Base-by-base conservation (phyloP, 306 rosid genomes). In the Cicer bijugum region DNA sequence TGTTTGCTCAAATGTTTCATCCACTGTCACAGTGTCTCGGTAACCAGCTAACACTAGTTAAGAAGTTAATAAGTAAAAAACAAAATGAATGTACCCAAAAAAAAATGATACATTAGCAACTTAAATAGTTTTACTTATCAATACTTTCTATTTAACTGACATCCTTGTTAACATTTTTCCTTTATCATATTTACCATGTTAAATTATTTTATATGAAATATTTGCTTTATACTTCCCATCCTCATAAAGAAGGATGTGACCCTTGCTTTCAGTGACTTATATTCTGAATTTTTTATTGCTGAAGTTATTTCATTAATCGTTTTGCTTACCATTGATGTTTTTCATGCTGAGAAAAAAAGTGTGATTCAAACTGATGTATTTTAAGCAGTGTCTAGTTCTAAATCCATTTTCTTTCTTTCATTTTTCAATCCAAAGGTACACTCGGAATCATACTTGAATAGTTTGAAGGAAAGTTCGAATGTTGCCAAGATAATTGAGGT, bases 401-500 rank as follows among this genome's bases (percentile, higher is more conserved):
- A 69, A 37, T 45, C 43, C 35, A 15, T 58, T 73, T 76, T 61
- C 9, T 66, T 88, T 81, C 63, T 14, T 60, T 62, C 80, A 50
- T 8, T 48, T 69, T 56, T 77, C 60, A 9, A 69, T 80, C 38
- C 56, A 16, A 80, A 91, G 98, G 93, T 91, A n/a, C 98, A 91
- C 86, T 60, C 97, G 7, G 87, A 91, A 78, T 83, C 88, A 11
- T 93, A 89, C 83, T 86, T 93, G 89, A 83, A 84, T 52, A 83
- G 90, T 82, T 76, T 93, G 73, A 89, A 88, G 85, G 66, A 66
- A 59, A 93, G 98, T 78, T 76, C 83, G 52, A 86, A 83, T 66
- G 97, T 91, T 78, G 97, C 98, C 16, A 79, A 17, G 78, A 93
- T 93, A 74, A 85, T 83, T 62, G 98, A 89, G 98, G 98, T 93